Evolutionary conservation across 805 yeast species (phyloP), one percentile per base, ranked within the genome.

Genomic region (Lipomyces japonicus): DNA sequence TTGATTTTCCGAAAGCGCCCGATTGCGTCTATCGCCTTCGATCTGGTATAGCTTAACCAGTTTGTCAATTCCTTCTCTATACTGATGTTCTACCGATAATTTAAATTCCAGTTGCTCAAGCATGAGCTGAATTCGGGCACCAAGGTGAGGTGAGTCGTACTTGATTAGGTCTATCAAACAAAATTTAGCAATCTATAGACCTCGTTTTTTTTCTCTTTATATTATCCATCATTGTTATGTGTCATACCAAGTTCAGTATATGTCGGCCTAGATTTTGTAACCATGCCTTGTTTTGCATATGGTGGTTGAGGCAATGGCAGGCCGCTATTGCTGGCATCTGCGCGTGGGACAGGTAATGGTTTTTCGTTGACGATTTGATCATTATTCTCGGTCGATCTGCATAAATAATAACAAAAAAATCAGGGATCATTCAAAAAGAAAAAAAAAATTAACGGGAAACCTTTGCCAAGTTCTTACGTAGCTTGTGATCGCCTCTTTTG

Each of bases 71-170:
- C 97, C 97, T 58, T 83, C 91, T 61, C 83, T 82, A 68, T 91
- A 93, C 68, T 93, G 95, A 61, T 86, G 81, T 67, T 93, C 99
- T 34, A 91, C 95, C 63, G 91, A 93, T 40, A 91, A 75, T 68
- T 93, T 93, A 68, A 91, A 89, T 65, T 90, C 96, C 52, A 93
- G 75, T 68, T 89, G 95, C 69, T 90, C 97, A 48, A 91, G 76
- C 97, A 93, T 90, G 61, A 86, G 82, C 68, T 88, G 96, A 63
- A 93, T 93, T 56, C 93, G 79, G 62, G 93, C 96, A 9, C 97
- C 96, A 59, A 93, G 72, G 0, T 95, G 86, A 0, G 97, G 96
- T 61, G 96, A 86, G 62, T 93, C 97, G 64, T 88, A 89, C 61
- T 89, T 89, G 65, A 88, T 76, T 49, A 93, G 74, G 66, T 93